Evolutionary conservation across 441 rosid species (phyloP).

Genomic region (Flueggea neowawraea): DNA sequence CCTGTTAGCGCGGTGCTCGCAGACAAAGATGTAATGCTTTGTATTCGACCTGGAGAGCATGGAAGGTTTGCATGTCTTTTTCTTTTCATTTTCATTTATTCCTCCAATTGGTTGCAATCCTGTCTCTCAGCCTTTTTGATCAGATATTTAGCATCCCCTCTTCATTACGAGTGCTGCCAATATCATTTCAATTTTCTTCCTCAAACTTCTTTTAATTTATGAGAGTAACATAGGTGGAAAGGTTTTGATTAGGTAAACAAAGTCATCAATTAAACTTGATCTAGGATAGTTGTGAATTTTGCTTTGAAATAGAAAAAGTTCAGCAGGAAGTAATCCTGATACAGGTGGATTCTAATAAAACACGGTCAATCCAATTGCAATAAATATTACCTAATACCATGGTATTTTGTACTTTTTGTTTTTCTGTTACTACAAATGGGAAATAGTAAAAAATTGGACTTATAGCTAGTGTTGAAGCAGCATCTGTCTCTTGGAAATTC

Average conservation of each 20-base stretch:
- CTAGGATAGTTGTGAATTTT: too few species aligned
- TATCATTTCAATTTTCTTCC: neutral
- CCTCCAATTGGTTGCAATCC: neutral
- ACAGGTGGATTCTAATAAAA: too few species aligned
- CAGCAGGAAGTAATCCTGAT: too few species aligned
- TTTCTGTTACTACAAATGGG: too few species aligned
- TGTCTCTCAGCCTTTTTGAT: neutral
- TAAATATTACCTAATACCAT: too few species aligned
- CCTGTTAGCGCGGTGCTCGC: slow-evolving; percentile 97
- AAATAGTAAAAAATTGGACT: too few species aligned
- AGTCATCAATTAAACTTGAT: neutral
- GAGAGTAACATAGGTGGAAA: neutral
- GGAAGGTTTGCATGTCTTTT: slow-evolving; percentile 60
- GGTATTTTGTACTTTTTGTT: too few species aligned
- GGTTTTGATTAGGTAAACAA: neutral
- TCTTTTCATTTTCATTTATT: neutral
- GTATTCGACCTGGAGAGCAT: slow-evolving; percentile 94
- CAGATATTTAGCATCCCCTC: neutral
- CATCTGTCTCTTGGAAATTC: too few species aligned
- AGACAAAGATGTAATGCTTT: slow-evolving; percentile 88
- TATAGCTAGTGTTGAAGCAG: too few species aligned
- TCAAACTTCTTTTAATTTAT: neutral
- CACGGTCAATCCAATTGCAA: too few species aligned
- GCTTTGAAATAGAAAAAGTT: too few species aligned
- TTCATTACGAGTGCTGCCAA: neutral